These are phyloP conservation scores for Pistacia integerrima DNA, from an alignment of 345 rosid genomes.

Conservation along the genomic window DNA sequence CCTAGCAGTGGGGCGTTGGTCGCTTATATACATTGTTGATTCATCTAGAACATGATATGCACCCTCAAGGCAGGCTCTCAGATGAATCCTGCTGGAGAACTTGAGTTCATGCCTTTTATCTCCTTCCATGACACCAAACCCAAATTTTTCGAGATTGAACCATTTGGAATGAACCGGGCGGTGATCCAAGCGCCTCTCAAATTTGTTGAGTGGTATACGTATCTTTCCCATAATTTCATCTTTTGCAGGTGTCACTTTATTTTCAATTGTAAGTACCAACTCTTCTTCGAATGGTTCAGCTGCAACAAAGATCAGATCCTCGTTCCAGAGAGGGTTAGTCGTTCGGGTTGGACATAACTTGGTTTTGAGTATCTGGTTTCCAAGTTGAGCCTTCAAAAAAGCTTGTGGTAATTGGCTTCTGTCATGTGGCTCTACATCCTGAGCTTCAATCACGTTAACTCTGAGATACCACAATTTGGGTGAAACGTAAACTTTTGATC, in stretches of 20 bases:
- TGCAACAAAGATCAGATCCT: constrained; percentile 85
- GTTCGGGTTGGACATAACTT: constrained; percentile 63
- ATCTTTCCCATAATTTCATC: constrained; percentile 77
- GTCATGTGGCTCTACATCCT: constrained; percentile 73
- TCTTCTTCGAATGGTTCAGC: constrained; percentile 95
- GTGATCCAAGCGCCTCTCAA: constrained; percentile 84
- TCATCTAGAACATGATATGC: constrained; percentile 93
- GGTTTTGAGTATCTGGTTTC: constrained; percentile 77
- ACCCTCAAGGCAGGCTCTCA: constrained; percentile 86
- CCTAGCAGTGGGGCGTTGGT: constrained; percentile 81
- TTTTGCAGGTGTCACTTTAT: constrained; percentile 54
- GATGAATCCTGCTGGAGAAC: constrained; percentile 76
- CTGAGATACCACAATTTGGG: constrained; percentile 88
- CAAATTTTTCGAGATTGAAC: constrained; percentile 84
- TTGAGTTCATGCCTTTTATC: constrained; percentile 84
- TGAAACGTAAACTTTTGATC: constrained; percentile 90
- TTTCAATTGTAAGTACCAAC: constrained; percentile 66
- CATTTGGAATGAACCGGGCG: constrained; percentile 75
- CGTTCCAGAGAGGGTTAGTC: constrained; percentile 76
- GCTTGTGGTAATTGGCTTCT: constrained; percentile 71
- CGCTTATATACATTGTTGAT: constrained; percentile 83
- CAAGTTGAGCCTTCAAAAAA: constrained; percentile 75
- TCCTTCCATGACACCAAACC: constrained; percentile 78
- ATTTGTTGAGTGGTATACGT: constrained; percentile 49
- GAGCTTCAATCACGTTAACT: constrained; percentile 91